These are phyloP conservation scores for Anthracocystis setariae DNA, from an alignment of 1,284 basidiomycete species.

Conservation along the genomic window DNA sequence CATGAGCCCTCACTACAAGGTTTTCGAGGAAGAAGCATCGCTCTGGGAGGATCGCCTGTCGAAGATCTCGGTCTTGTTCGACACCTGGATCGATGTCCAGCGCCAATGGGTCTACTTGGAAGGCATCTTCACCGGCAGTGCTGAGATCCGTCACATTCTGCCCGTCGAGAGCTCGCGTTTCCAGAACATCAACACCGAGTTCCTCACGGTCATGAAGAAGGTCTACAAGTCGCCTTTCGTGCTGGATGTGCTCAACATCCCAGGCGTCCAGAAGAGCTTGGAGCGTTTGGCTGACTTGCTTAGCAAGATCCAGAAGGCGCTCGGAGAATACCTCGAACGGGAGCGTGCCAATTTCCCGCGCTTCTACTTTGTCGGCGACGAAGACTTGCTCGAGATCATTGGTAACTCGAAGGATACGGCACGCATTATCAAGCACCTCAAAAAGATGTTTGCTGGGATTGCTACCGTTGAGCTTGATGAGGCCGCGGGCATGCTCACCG, in stretches of 20 bases:
- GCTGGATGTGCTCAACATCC: slow-evolving; percentile 95
- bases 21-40: slow-evolving; percentile 69
- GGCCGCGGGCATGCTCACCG: slow-evolving; percentile 68
- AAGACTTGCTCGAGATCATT: slow-evolving; percentile 97
- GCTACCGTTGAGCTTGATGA: slow-evolving; percentile 84
- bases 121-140: slow-evolving; percentile 99
- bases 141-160: slow-evolving; percentile 82
- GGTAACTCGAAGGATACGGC: slow-evolving; percentile 99
- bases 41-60: slow-evolving; percentile 68
- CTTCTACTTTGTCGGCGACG: slow-evolving; percentile 99
- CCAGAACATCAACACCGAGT: slow-evolving; percentile 98
- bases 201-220: slow-evolving; percentile 98
- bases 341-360: slow-evolving; percentile 92
- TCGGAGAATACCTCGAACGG: slow-evolving; percentile 97
- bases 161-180: slow-evolving; percentile 97
- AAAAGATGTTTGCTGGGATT: slow-evolving; percentile 99
- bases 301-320: slow-evolving; percentile 98
- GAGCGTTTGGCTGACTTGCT: slow-evolving; percentile 95
- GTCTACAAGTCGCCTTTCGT: slow-evolving; percentile 99
- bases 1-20: slow-evolving; percentile 66
- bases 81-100: slow-evolving; percentile 99
- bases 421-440: slow-evolving; percentile 97
- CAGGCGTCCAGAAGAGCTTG: slow-evolving; percentile 92
- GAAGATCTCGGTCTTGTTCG: slow-evolving; percentile 79
- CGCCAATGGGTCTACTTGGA: slow-evolving; percentile 99